Conservation (phyloP, 164 flowering plant species). For the Vitis riparia region DNA sequence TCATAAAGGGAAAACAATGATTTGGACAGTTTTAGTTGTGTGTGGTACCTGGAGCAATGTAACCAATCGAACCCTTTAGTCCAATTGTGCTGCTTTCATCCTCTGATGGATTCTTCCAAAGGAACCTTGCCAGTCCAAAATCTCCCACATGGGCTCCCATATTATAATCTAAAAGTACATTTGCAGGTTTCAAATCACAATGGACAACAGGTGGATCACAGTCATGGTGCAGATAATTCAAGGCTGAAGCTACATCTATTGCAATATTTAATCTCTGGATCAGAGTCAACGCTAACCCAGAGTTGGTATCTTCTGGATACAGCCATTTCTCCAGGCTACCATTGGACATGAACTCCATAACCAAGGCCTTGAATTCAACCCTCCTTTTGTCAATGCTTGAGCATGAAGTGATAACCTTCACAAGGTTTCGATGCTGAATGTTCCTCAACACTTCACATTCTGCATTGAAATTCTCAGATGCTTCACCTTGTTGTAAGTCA, state of each 20-base stretch:
- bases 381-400: constrained; percentile 18
- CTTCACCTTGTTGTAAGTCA: constrained; percentile 14
- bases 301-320: constrained; percentile 11
- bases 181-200: constrained; percentile 22
- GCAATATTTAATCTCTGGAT: constrained; percentile 11
- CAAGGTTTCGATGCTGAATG: constrained; percentile 15
- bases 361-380: constrained; percentile 16
- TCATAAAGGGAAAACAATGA: background rate
- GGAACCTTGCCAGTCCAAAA: constrained; percentile 21
- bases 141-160: constrained; percentile 17
- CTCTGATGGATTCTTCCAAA: constrained; percentile 3
- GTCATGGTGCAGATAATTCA: constrained; percentile 17
- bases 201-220: constrained; percentile 22
- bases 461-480: constrained; percentile 4
- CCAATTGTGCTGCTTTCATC: constrained; percentile 11
- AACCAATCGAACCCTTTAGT: constrained; percentile 21
- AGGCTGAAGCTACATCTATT: constrained; percentile 13
- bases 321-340: constrained; percentile 14
- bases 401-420: constrained; percentile 18
- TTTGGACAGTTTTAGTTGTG: background rate
- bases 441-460: constrained; percentile 16
- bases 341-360: constrained; percentile 17
- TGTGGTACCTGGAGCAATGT: constrained; percentile 19
- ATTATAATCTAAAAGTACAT: constrained; percentile 12
- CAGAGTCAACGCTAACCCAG: constrained; percentile 6